These are phyloP conservation scores for Lipomyces mesembrius DNA, from an alignment of 805 yeast species.

Conservation along the genomic window DNA sequence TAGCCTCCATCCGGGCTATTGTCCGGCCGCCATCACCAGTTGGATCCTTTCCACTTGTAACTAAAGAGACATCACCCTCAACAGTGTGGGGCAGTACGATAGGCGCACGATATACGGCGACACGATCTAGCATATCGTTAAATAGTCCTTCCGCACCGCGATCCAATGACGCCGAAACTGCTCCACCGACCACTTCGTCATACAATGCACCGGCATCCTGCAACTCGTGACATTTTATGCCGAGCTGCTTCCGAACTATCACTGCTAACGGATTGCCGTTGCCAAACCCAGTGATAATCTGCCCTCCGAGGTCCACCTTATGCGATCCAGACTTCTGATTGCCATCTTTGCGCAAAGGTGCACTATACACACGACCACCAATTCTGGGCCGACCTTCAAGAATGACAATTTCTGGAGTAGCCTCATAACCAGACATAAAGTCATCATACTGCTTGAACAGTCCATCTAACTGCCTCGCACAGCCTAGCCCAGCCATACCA, in stretches of 20 bases:
- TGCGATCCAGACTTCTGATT: slow-evolving; percentile 23
- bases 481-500: slow-evolving; percentile 95
- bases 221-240: slow-evolving; percentile 47
- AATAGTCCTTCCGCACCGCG: slow-evolving; percentile 46
- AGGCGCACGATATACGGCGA: slow-evolving; percentile 46
- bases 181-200: slow-evolving; percentile 46
- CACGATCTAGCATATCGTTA: slow-evolving; percentile 47
- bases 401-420: slow-evolving; percentile 48
- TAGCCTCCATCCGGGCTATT: slow-evolving; percentile 48
- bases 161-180: slow-evolving; percentile 42
- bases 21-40: slow-evolving; percentile 45
- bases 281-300: slow-evolving; percentile 49
- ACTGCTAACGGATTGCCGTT: slow-evolving; percentile 51
- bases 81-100: slow-evolving; percentile 45
- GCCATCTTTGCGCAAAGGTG: slow-evolving; percentile 40
- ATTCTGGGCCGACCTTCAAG: slow-evolving; percentile 50
- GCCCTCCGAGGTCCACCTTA: slow-evolving; percentile 49
- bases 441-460: slow-evolving; percentile 50
- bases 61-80: slow-evolving; percentile 47
- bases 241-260: slow-evolving; percentile 49
- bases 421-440: slow-evolving; percentile 47
- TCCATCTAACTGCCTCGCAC: slow-evolving; percentile 91
- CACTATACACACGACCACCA: slow-evolving; percentile 51
- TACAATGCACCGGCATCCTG: slow-evolving; percentile 44
- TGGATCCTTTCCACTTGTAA: slow-evolving; percentile 49